phyloP scores from a whole-genome alignment of 257 asterid species.

The Solanum sejunctum region DNA sequence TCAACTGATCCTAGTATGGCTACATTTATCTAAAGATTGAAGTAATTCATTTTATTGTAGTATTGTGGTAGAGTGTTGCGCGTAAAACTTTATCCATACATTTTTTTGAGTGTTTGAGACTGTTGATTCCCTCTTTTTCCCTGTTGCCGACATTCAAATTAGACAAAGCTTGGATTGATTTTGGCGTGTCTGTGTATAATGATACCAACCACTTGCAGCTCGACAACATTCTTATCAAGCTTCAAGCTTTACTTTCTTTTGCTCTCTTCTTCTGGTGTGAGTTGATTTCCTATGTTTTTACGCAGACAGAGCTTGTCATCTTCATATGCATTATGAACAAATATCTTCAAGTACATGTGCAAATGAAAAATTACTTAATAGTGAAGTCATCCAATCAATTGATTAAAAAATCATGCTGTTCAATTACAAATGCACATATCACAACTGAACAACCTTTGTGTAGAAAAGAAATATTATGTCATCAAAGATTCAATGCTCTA shows the following conservation, averaged over 20 bases:
- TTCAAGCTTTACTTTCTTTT: neutral
- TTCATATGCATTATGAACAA: neutral
- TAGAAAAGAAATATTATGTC: too few species aligned
- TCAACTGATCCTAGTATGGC: neutral
- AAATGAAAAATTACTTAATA: neutral
- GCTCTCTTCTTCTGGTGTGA: too few species aligned
- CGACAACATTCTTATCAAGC: neutral
- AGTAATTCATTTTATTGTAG: too few species aligned
- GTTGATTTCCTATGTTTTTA: too few species aligned
- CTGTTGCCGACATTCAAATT: conserved; percentile 41
- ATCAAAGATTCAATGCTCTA: too few species aligned
- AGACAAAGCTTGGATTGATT: neutral
- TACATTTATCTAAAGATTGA: neutral
- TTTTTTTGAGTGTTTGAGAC: neutral
- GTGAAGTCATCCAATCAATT: neutral
- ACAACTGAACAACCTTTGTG: too few species aligned
- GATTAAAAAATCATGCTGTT: neutral
- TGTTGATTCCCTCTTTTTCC: conserved; percentile 55
- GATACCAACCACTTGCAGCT: neutral
- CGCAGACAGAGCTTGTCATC: neutral
- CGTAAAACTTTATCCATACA: too few species aligned
- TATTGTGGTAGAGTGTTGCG: too few species aligned
- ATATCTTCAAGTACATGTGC: neutral
- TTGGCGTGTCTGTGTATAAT: neutral
- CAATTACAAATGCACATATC: neutral